A percentile compares a stretch with the other conserved stretches of the same genome.
Evolutionary conservation across 495 filamentous ascomycete species (phyloP).

Genomic region (Xylaria telfairii): DNA sequence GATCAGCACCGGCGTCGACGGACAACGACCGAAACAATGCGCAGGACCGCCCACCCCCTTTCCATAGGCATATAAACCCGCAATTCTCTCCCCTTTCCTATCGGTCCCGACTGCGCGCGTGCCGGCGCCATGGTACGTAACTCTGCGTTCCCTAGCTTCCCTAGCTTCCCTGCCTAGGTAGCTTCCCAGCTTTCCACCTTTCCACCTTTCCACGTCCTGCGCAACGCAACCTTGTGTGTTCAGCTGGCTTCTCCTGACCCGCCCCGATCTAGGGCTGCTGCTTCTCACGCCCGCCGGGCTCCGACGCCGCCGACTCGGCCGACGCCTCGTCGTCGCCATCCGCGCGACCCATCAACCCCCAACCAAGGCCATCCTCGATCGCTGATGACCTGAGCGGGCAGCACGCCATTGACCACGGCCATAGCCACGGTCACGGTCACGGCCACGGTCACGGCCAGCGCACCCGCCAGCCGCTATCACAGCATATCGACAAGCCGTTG

Average conservation of each 20-base stretch:
- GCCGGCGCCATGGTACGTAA: conserved; percentile 20
- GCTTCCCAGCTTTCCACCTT: too few species aligned
- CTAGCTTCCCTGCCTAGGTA: too few species aligned
- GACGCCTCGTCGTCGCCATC: conserved; percentile 48
- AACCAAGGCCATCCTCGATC: conserved; percentile 27
- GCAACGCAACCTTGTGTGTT: neutral
- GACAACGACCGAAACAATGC: conserved; percentile 24
- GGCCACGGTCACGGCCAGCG: conserved; percentile 33
- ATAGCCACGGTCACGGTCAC: too few species aligned
- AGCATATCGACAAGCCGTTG: conserved; percentile 58
- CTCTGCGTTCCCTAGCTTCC: too few species aligned
- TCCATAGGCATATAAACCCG: conserved; percentile 17
- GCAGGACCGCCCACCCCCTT: conserved; percentile 3
- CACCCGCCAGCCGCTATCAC: conserved; percentile 37
- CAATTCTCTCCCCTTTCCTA: conserved; percentile 4
- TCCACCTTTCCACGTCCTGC: neutral
- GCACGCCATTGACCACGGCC: conserved; percentile 23
- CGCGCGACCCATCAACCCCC: conserved; percentile 33
- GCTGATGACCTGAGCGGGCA: conserved; percentile 27
- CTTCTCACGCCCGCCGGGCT: conserved; percentile 50
- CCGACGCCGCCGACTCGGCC: conserved; percentile 51
- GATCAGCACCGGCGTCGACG: conserved; percentile 1
- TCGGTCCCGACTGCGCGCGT: neutral
- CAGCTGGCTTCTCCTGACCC: neutral
- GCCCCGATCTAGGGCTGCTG: conserved; percentile 53